Percentiles rank a stretch among this genome's conserved stretches.
Conservation (phyloP, 2,329 filamentous ascomycete species). For the Exophiala alcalophila region DNA sequence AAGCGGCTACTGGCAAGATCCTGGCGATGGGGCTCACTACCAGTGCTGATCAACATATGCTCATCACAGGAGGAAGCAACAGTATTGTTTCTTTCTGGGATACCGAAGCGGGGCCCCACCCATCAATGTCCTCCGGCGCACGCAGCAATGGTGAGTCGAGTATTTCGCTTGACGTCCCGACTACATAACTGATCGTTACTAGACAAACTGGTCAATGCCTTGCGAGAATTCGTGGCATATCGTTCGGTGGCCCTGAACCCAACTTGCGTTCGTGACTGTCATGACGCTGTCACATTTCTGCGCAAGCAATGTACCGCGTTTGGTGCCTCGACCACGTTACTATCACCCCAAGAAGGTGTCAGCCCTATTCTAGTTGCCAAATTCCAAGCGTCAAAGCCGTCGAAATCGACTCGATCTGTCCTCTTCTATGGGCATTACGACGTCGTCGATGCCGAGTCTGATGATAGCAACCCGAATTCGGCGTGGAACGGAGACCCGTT, state of each 20-base stretch:
- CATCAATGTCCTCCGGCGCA: conserved; percentile 30
- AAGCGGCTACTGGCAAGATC: conserved; percentile 82
- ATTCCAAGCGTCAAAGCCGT: conserved; percentile 57
- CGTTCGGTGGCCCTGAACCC: conserved; percentile 86
- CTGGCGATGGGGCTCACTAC: conserved; percentile 75
- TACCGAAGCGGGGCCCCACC: conserved; percentile 48
- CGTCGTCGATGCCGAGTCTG: conserved; percentile 76
- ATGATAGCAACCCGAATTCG: conserved; percentile 10
- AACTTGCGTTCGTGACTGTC: conserved; percentile 86
- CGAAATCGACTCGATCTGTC: conserved; percentile 65
- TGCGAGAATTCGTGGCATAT: conserved; percentile 85
- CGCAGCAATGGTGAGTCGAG: conserved; percentile 54
- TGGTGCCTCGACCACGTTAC: conserved; percentile 82
- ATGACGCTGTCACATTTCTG: conserved; percentile 85
- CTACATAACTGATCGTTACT: neutral
- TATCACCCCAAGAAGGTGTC: conserved; percentile 73
- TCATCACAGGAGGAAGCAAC: conserved; percentile 92
- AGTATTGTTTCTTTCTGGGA: conserved; percentile 87
- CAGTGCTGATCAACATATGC: conserved; percentile 71
- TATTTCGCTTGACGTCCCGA: neutral
- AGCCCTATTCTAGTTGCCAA: conserved; percentile 93
- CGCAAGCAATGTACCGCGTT: conserved; percentile 88
- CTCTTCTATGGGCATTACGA: conserved; percentile 99
- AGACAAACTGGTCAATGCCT: conserved; percentile 64
- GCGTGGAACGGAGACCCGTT: conserved; percentile 89